Base-by-base conservation (phyloP, 176 grass and related monocot species). In the Aechmea fasciata region DNA sequence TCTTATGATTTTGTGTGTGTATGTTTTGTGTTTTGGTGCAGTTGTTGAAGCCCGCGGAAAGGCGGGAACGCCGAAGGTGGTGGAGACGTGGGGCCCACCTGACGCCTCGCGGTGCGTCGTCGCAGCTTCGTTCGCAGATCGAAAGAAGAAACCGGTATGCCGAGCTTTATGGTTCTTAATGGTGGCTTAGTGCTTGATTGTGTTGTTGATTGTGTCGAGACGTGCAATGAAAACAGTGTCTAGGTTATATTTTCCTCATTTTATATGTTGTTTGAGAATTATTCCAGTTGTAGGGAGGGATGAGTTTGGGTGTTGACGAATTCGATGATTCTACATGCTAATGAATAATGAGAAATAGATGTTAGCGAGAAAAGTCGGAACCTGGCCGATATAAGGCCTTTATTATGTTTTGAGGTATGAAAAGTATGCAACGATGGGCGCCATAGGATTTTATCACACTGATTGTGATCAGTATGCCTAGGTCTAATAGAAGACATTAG, bases 81-180 rank as follows among this genome's bases (percentile, higher is more conserved):
- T 99, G 10, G 87, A 90, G 54, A 94, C 84, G 22, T 99, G 95
- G 90, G 95, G 95, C 61, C 54, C 73, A 10, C 87, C 89, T 0
- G 90, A 99, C 65, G 90, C 87, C 29, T 88, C 80, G 11, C 79
- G 84, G 18, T 68, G 59, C 57, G 71, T 93, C 48, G 65, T 90
- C 71, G 78, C 69, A 12, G 78, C 89, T 50, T 93, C 94, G 17
- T 84, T 83, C 14, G 77, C 82, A 70, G 90, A 86, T 71, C 74
- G 80, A 3, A 63, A 72, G 8, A 73, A 69, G 66, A 78, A 99
- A 71, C 84, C 95, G 10, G 95, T 99, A 63, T 18, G 15, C 9
- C 10, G 9, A 61, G 3, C 20, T 61, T 15, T 7, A 9, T 18
- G 20, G 13, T 61, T 19, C 52, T 57, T 57, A 61, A 17, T 20